Conservation (phyloP, 2,329 filamentous ascomycete genomes). For the Fusarium compactum region DNA sequence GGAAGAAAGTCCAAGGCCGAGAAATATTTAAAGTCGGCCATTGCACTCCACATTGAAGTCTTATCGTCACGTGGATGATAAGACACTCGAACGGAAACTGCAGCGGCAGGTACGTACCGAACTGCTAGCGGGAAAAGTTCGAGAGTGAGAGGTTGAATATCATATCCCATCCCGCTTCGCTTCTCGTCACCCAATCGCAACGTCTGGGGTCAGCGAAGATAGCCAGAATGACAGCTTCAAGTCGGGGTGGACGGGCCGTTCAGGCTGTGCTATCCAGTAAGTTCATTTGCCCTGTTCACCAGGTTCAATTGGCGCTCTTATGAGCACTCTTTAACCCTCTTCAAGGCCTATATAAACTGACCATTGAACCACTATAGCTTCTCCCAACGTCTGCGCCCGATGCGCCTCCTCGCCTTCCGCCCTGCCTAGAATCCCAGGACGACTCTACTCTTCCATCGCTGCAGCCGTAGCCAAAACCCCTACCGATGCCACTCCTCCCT, state of each 20-base stretch:
- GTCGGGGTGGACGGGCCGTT: constrained; percentile 66
- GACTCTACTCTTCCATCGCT: constrained; percentile 54
- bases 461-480: constrained; percentile 41
- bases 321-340: constrained; percentile 1
- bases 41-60: not conserved
- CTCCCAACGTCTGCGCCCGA: constrained; percentile 53
- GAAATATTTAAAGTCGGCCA: constrained; percentile 17
- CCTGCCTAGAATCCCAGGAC: constrained; percentile 45
- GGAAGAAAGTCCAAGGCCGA: constrained; percentile 28
- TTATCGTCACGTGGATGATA: constrained; percentile 4
- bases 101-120: constrained; percentile 43
- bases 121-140: constrained; percentile 47
- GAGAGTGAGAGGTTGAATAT: constrained; percentile 40
- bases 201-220: constrained; percentile 29
- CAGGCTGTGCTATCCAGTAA: constrained; percentile 64
- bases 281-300: constrained; percentile 34
- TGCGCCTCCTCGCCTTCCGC: constrained; percentile 51
- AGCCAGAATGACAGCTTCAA: constrained; percentile 63
- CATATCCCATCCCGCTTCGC: constrained; percentile 34
- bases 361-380: constrained; percentile 37
- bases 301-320: constrained; percentile 37
- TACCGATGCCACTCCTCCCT: constrained; percentile 35
- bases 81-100: not conserved
- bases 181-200: constrained; percentile 28
- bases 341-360: constrained; percentile 22